A percentile compares a stretch with the other conserved stretches of the same genome.
Conservation (phyloP, 441 rosid species). For the Syzygium malaccense region DNA sequence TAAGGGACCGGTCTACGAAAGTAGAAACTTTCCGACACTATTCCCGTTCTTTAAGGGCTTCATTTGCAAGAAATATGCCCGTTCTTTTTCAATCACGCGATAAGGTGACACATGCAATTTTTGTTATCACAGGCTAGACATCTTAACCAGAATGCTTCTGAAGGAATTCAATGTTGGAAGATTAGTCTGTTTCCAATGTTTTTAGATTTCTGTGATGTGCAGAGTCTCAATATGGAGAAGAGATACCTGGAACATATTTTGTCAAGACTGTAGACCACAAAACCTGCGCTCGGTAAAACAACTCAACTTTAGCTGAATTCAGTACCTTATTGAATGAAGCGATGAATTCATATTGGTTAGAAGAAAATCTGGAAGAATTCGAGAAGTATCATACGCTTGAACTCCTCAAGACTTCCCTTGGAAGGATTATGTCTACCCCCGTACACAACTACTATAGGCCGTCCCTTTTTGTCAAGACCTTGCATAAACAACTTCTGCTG, state of each 20-base stretch:
- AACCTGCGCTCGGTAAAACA: conserved; percentile 30
- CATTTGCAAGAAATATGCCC: neutral
- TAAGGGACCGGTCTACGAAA: neutral
- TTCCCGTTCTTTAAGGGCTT: neutral
- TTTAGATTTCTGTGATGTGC: neutral
- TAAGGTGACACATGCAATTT: neutral
- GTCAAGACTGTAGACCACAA: conserved; percentile 59
- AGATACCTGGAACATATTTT: conserved; percentile 62
- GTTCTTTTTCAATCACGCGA: neutral
- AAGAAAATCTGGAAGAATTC: neutral
- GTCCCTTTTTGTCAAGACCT: conserved; percentile 65
- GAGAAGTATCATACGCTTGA: conserved; percentile 3
- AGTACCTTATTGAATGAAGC: neutral
- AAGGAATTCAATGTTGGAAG: neutral
- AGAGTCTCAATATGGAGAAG: neutral
- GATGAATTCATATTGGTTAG: neutral
- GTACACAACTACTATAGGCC: conserved; percentile 41
- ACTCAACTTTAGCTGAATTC: neutral
- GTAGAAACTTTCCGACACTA: neutral
- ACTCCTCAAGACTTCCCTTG: neutral
- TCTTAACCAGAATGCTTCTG: neutral
- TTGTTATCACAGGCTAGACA: neutral
- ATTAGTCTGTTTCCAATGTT: neutral
- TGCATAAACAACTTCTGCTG: conserved; percentile 67
- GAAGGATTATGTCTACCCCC: neutral